Evolutionary conservation across 2,329 filamentous ascomycete genomes (phyloP).

Genomic region (Verticillium alfalfae): DNA sequence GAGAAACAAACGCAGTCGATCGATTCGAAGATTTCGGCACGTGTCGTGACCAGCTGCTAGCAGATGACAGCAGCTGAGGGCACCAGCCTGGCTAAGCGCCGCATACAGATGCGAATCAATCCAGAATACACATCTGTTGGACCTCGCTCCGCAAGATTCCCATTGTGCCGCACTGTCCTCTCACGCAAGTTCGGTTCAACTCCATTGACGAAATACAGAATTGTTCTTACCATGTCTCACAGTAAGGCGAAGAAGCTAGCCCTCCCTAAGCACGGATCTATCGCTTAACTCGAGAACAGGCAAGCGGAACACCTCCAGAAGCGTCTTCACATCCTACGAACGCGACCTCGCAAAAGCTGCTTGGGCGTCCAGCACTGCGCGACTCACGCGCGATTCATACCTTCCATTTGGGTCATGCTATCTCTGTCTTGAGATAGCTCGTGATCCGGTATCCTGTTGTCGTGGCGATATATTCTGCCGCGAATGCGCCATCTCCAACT

Average conservation of each 20-base stretch:
- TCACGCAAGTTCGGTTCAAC: neutral
- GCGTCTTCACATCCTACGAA: slow-evolving; percentile 93
- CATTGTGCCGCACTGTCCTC: neutral
- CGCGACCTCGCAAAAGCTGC: slow-evolving; percentile 72
- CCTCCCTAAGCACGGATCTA: neutral
- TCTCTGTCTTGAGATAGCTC: slow-evolving; percentile 76
- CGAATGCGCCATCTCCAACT: slow-evolving; percentile 86
- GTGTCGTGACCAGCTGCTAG: neutral
- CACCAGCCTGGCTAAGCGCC: neutral
- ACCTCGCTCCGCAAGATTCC: neutral
- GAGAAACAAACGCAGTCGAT: neutral
- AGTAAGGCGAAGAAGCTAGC: slow-evolving; percentile 28
- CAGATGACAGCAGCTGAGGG: neutral
- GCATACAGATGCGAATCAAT: no score
- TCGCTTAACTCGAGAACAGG: slow-evolving; percentile 30
- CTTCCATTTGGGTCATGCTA: slow-evolving; percentile 85
- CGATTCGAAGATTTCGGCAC: neutral
- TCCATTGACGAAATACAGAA: neutral
- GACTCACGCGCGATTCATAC: slow-evolving; percentile 84
- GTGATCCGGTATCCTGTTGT: slow-evolving; percentile 76
- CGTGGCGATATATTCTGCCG: slow-evolving; percentile 90
- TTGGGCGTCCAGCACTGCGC: slow-evolving; percentile 80
- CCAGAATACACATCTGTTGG: no score
- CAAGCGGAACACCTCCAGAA: slow-evolving; percentile 86
- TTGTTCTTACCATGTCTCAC: slow-evolving; percentile 35